Conservation (phyloP, 768 basidiomycete species). For the Russula griseocarnosa region DNA sequence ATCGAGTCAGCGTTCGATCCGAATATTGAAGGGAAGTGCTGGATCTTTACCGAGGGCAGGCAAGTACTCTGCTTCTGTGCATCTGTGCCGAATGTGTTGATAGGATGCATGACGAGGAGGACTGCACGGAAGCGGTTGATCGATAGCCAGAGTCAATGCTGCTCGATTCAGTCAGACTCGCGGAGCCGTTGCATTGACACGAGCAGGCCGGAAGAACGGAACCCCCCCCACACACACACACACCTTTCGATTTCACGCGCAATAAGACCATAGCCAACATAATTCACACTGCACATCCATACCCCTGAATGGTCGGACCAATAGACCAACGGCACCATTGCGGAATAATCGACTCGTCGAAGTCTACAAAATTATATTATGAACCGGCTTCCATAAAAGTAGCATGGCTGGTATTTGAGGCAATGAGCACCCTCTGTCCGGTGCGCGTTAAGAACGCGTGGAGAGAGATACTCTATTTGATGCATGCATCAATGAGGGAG, state of each 20-base stretch:
- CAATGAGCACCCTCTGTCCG: slow-evolving; percentile 67
- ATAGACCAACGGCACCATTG: slow-evolving; percentile 88
- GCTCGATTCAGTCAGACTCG: slow-evolving; percentile 13
- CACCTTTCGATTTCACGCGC: slow-evolving; percentile 94
- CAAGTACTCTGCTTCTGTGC: slow-evolving; percentile 87
- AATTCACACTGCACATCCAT: slow-evolving; percentile 88
- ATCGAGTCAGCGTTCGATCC: neutral
- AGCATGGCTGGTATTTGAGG: neutral
- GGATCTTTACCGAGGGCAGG: slow-evolving; percentile 63
- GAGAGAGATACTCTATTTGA: slow-evolving; percentile 68
- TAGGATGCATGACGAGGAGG: slow-evolving; percentile 96
- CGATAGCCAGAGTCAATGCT: slow-evolving; percentile 97
- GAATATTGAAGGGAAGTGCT: neutral
- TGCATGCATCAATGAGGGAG: neutral
- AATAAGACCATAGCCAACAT: slow-evolving; percentile 91
- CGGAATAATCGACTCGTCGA: slow-evolving; percentile 67
- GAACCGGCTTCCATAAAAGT: neutral
- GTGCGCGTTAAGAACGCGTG: slow-evolving; percentile 87
- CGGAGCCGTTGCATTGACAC: neutral
- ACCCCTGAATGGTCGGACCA: slow-evolving; percentile 89
- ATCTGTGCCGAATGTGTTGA: slow-evolving; percentile 82
- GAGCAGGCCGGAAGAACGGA: neutral
- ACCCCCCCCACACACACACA: slow-evolving; percentile 37
- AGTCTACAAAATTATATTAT: slow-evolving; percentile 53
- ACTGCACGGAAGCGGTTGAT: slow-evolving; percentile 92